Conservation (phyloP, 2,329 filamentous ascomycete genomes). For the Clarireedia paspali region DNA sequence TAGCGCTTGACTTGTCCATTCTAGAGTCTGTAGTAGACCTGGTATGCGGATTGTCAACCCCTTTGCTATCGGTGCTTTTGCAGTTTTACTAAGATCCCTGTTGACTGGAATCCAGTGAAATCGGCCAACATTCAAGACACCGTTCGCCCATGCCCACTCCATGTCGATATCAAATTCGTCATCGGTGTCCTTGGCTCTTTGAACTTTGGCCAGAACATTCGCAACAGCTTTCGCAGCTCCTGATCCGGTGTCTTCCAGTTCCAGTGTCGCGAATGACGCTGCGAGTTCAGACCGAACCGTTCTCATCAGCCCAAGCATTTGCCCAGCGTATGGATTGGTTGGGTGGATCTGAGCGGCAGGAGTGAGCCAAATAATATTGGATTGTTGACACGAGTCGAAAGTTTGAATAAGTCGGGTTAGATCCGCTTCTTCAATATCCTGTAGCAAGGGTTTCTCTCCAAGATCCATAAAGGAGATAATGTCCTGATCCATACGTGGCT, state of each 20-base stretch:
- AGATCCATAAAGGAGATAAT: constrained; percentile 10
- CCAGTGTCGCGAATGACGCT: constrained; percentile 12
- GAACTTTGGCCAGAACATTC: not conserved
- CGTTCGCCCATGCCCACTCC: not conserved
- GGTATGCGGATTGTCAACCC: not conserved
- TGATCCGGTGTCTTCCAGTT: constrained; percentile 5
- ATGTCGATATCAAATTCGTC: not conserved
- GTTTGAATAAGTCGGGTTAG: constrained; percentile 3
- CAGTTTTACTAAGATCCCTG: not conserved
- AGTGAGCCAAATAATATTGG: constrained; percentile 30
- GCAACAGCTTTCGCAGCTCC: not conserved
- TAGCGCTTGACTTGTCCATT: not conserved
- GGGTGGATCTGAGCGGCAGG: constrained; percentile 13
- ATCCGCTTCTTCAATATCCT: not conserved
- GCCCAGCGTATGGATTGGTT: constrained; percentile 14
- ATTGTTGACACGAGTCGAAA: not conserved
- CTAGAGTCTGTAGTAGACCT: not conserved
- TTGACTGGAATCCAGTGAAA: not conserved
- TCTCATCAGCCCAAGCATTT: not conserved
- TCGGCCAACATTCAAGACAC: not conserved
- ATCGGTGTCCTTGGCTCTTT: not conserved
- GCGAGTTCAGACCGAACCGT: constrained; percentile 16
- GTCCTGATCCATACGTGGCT: not conserved
- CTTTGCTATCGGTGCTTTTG: not conserved
- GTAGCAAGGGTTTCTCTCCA: not conserved